phyloP scores from a whole-genome alignment of 148 eudicot species.

The Rhododendron kiyosumense region DNA sequence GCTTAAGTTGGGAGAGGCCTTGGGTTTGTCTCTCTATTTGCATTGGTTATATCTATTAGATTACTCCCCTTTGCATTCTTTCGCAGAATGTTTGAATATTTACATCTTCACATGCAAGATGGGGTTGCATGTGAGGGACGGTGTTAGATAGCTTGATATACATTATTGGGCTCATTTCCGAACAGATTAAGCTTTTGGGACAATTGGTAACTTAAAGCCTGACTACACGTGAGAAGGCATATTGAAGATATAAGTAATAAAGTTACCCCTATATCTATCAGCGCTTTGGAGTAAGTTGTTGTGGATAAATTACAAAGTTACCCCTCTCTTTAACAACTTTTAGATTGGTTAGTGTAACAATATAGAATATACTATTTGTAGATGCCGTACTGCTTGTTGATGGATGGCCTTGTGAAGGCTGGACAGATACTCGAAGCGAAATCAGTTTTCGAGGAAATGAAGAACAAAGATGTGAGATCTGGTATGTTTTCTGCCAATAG shows the following conservation, averaged over 20 bases:
- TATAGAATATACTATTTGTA: slow-evolving; percentile 23
- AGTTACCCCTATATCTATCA: not conserved
- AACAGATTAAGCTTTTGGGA: not conserved
- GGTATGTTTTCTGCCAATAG: slow-evolving; percentile 30
- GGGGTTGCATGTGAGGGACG: not conserved
- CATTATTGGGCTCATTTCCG: not conserved
- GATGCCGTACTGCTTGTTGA: slow-evolving; percentile 89
- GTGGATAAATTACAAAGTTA: not conserved
- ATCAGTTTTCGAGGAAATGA: slow-evolving; percentile 61
- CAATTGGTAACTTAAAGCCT: not conserved
- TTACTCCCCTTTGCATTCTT: not conserved
- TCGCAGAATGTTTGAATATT: not conserved
- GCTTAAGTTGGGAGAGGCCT: not conserved
- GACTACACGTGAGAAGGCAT: not conserved
- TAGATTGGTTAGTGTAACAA: not conserved
- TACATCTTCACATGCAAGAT: not conserved
- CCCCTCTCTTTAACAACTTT: not conserved
- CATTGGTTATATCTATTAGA: not conserved
- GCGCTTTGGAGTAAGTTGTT: not conserved
- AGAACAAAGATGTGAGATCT: slow-evolving; percentile 51
- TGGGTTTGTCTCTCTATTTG: not conserved
- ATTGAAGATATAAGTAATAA: not conserved
- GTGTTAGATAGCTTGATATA: not conserved
- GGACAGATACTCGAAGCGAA: slow-evolving; percentile 71
- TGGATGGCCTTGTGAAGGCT: slow-evolving; percentile 86